Evolutionary conservation across 2,329 filamentous ascomycete species (phyloP).

Genomic region (Fusarium lateritium): DNA sequence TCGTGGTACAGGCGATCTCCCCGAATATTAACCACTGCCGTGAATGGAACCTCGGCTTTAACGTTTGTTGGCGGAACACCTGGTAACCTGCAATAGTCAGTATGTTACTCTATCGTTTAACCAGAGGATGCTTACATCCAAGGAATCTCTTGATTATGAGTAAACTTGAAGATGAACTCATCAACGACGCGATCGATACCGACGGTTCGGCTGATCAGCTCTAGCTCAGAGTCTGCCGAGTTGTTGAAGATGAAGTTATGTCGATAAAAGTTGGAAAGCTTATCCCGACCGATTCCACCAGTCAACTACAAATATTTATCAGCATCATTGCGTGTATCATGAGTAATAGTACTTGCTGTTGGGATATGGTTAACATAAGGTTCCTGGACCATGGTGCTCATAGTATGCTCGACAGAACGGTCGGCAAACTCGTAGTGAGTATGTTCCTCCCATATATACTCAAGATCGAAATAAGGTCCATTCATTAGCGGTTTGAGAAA

Average conservation of each 20-base stretch:
- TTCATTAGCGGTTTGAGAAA: constrained; percentile 75
- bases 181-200: constrained; percentile 81
- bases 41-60: constrained; percentile 71
- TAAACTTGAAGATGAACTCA: constrained; percentile 77
- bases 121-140: constrained; percentile 71
- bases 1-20: constrained; percentile 76
- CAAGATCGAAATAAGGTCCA: constrained; percentile 80
- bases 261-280: constrained; percentile 77
- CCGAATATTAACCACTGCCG: constrained; percentile 73
- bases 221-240: constrained; percentile 74
- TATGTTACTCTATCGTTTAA: rapidly evolving
- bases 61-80: constrained; percentile 69
- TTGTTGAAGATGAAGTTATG: constrained; percentile 84
- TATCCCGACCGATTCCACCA: constrained; percentile 77
- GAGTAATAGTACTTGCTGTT: constrained; percentile 62
- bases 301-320: constrained; percentile 59
- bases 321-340: rapidly evolving
- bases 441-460: constrained; percentile 85
- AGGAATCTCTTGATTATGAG: constrained; percentile 73
- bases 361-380: constrained; percentile 86
- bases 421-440: constrained; percentile 79
- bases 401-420: constrained; percentile 78
- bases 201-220: constrained; percentile 79
- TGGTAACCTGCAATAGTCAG: constrained; percentile 56
- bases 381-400: constrained; percentile 84